Evolutionary conservation across 23 red algal species (phyloP).

Genomic region (Cyanidiococcus yangmingshanensis): DNA sequence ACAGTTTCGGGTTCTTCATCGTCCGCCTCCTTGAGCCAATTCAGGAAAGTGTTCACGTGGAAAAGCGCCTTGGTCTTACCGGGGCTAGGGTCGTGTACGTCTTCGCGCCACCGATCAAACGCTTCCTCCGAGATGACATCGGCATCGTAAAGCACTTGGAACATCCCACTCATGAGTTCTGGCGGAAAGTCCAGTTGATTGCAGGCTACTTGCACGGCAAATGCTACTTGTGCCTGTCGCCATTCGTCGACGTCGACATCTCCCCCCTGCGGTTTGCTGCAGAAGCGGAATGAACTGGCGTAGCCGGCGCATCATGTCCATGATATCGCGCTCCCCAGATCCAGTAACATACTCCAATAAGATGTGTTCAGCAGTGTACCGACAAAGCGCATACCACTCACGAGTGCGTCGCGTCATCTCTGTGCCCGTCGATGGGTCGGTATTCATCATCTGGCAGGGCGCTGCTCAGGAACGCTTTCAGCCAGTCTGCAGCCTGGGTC

Average conservation of each 20-base stretch:
- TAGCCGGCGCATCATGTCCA: constrained; percentile 8
- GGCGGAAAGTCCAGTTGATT: constrained; percentile 4
- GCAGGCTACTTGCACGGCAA: constrained; percentile 4
- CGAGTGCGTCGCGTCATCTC: background rate
- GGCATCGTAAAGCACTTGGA: constrained; percentile 41
- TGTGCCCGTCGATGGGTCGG: background rate
- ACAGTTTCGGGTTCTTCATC: constrained; percentile 26
- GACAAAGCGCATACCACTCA: background rate
- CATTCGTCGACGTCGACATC: background rate
- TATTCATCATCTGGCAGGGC: background rate
- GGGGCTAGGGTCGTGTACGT: constrained; percentile 23
- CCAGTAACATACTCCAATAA: background rate
- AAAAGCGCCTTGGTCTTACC: constrained; percentile 71
- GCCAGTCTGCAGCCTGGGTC: background rate
- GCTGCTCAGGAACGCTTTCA: background rate
- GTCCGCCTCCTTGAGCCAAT: constrained; percentile 42
- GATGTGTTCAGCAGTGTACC: background rate
- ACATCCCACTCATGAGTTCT: constrained; percentile 28
- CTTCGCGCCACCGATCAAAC: constrained; percentile 49
- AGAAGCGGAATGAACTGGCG: constrained; percentile 3
- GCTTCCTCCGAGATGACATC: constrained; percentile 46
- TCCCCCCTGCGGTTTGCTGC: background rate
- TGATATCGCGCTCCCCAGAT: background rate
- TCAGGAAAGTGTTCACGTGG: constrained; percentile 41
- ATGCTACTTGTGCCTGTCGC: background rate